Evolutionary conservation across 257 asterid genomes (phyloP), one percentile per base, ranked within the genome.

Genomic region (Primulina tabacum): DNA sequence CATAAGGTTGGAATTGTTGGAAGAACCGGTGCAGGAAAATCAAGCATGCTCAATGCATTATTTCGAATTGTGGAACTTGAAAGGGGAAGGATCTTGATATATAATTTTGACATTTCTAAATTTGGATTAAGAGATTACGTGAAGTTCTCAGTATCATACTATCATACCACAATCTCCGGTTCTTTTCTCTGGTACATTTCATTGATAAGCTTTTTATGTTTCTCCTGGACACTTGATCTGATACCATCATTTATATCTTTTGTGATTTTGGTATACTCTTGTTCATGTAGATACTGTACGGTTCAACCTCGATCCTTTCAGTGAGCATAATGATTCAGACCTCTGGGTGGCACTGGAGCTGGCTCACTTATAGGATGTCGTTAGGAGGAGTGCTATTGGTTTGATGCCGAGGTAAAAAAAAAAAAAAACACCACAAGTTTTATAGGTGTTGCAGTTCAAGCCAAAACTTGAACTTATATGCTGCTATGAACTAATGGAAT

Each of bases 311-410:
- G 97, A 92, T 79, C 98, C 98, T 60, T 92, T 92, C 71, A 68
- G 86, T 50, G 96, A 92, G 73, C 98, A 88, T 76, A 81, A 79
- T 56, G 96, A 92, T 72, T 79, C 86, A 6, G 95, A 85, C 78
- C 87, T 92, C 5, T 92, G 98, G 98, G 97, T 89, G 80, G 92
- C 96, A 30, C 75, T 92, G 73, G 98, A 89, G 75, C 78, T 92
- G 58, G 96, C 98, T 11, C 95, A 88, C 82, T 78, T 92, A 37
- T 89, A 89, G 78, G 90, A 86, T 74, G 89, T 83, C 70, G 84
- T 92, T 81, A 79, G 88, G 71, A 87, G 86, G 75, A 85, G 75
- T 82, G 68, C 87, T 52, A 69, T 80, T 40, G 96, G 98, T 62
- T 81, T 92, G 65, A 92, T 80, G 85, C 98, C 40, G 96, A 89